Conservation (phyloP, 331 rosid genomes). For the Arachis monticola region DNA sequence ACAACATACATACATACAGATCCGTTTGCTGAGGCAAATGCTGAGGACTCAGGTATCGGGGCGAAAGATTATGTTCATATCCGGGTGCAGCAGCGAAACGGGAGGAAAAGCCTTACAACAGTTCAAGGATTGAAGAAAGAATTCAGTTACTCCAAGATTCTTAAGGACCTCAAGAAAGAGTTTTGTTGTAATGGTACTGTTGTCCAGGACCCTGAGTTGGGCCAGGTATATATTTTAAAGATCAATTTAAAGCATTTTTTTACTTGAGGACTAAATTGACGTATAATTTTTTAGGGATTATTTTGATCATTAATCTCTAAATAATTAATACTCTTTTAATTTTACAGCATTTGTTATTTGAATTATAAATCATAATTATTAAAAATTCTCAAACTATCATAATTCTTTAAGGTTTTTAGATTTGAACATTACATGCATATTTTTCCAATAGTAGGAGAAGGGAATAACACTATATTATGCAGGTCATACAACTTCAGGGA, state of each 20-base stretch:
- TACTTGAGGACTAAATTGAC: too few relatives aligned
- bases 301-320: too few relatives aligned
- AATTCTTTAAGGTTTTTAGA: too few relatives aligned
- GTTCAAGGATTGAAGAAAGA: slow-evolving; percentile 72
- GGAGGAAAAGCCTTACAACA: slow-evolving; percentile 69
- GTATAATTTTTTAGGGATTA: too few relatives aligned
- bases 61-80: slow-evolving; percentile 69
- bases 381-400: too few relatives aligned
- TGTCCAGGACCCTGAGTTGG: slow-evolving; percentile 70
- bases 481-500: slow-evolving; percentile 46
- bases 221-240: slow-evolving; percentile 45
- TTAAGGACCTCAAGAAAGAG: slow-evolving; percentile 68
- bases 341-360: too few relatives aligned
- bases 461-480: background rate
- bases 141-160: slow-evolving; percentile 62
- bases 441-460: background rate
- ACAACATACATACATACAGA: slow-evolving; percentile 29
- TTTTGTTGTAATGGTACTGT: slow-evolving; percentile 74
- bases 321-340: too few relatives aligned
- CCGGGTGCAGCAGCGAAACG: slow-evolving; percentile 65
- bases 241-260: too few relatives aligned
- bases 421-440: background rate
- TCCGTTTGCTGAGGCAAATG: slow-evolving; percentile 77
- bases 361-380: too few relatives aligned
- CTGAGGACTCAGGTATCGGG: slow-evolving; percentile 75